Evolutionary conservation across 208 protist species (phyloP), one percentile per base, ranked within the genome.

Genomic region (Trypanosoma platydactyli): DNA sequence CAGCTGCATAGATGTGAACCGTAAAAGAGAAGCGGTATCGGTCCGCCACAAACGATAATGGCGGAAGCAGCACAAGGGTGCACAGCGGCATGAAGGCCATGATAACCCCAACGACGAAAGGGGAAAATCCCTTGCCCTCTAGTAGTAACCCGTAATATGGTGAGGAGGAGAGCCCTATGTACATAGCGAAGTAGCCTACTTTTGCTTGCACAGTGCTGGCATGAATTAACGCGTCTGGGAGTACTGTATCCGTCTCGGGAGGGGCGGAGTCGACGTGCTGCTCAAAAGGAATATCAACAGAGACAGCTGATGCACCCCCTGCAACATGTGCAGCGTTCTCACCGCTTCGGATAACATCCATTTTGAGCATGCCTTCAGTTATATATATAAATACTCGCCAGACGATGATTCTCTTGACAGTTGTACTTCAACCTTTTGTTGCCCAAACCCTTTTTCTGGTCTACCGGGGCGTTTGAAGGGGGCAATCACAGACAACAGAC

Each of bases 121-220:
- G 62, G 4, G 60, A 53, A 35, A 74, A 46, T 7, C 59, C 67
- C 0, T 56, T 53, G 51, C 48, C 48, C 41, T 38, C 38, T 15
- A 74, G 49, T 6, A 79, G 40, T 15, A 64, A 30, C 22, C 72
- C 64, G 51, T 73, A 77, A 52, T 73, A 77, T 20, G 53, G 51
- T 12, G 61, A 71, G 1, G 60, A 41, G 20, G 72, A 57, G 30
- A 73, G 59, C 5, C 60, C 65, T 42, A 61, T 51, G 50, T 73
- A 73, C 30, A 69, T 27, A 18, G 40, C 18, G 27, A 67, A 67
- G 41, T 67, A 67, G 0, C 50, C 62, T 9, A 46, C 13, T n/a
- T 58, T 55, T 0, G 35, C 65, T 53, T 20, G 46, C 30, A 62
- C 18, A 30, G 3, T 54, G 33, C 64, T 38, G 4, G 25, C 64